Percentiles rank a stretch among this genome's conserved stretches.
phyloP scores from a whole-genome alignment of 306 rosid species.

The Malus asiatica region DNA sequence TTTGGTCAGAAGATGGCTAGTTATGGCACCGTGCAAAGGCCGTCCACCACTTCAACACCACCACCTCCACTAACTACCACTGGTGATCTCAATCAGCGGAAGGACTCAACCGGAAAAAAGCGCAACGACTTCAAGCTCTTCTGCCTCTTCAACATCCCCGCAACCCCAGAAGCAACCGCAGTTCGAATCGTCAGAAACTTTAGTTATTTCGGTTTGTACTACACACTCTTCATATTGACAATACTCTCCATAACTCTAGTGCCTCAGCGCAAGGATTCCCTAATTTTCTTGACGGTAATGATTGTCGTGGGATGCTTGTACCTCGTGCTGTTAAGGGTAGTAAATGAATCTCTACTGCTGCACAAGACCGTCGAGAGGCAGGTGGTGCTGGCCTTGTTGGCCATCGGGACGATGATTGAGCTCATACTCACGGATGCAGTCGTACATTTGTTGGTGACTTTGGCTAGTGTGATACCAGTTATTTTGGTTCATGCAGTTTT shows the following conservation, averaged over 20 bases:
- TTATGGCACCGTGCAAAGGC: conserved; percentile 42
- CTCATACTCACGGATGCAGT: conserved; percentile 39
- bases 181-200: conserved; percentile 35
- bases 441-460: conserved; percentile 37
- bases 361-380: conserved; percentile 37
- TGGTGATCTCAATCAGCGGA: conserved; percentile 19
- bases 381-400: conserved; percentile 32
- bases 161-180: conserved; percentile 41
- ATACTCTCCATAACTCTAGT: conserved; percentile 56
- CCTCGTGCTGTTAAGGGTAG: conserved; percentile 23
- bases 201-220: conserved; percentile 29
- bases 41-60: conserved; percentile 22
- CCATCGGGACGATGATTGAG: conserved; percentile 34
- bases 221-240: conserved; percentile 53
- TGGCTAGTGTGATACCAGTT: conserved; percentile 32
- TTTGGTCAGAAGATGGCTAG: conserved; percentile 23
- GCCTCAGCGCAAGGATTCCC: conserved; percentile 36
- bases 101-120: conserved; percentile 16
- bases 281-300: conserved; percentile 45
- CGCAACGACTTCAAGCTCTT: conserved; percentile 11
- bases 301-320: conserved; percentile 37
- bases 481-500: conserved; percentile 61
- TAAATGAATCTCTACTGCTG: conserved; percentile 33
- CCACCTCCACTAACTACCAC: background rate
- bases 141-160: conserved; percentile 44